These are phyloP conservation scores for Chlamydomonas asymmetrica DNA, from an alignment of 139 green algal species.

Conservation along the genomic window DNA sequence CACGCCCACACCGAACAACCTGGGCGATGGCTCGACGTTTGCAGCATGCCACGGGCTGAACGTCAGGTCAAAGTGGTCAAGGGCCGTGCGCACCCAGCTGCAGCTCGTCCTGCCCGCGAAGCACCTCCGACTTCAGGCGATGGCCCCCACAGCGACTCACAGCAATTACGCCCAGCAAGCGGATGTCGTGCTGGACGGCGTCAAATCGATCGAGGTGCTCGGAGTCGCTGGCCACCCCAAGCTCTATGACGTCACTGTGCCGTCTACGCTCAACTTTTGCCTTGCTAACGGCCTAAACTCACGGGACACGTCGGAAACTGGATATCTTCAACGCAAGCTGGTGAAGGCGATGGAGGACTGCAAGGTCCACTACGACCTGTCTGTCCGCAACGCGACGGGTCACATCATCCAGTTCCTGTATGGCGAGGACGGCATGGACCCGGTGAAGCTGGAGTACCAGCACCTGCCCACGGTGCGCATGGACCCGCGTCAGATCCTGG, in stretches of 20 bases:
- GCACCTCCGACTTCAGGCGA: neutral
- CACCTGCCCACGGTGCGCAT: constrained; percentile 70
- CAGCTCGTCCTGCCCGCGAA: neutral
- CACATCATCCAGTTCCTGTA: constrained; percentile 96
- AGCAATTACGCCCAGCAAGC: neutral
- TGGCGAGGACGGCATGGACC: constrained; percentile 97
- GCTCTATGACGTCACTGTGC: constrained; percentile 36
- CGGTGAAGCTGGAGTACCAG: constrained; percentile 86
- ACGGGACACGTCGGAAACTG: constrained; percentile 59
- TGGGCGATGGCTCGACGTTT: too few species aligned
- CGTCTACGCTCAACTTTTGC: constrained; percentile 27
- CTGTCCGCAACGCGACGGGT: constrained; percentile 81
- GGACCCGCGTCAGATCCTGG: neutral
- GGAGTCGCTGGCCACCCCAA: neutral
- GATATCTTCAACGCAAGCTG: constrained; percentile 69
- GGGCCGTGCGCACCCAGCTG: neutral
- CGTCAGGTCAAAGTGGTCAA: too few species aligned
- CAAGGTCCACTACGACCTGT: constrained; percentile 2
- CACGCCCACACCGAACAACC: too few species aligned
- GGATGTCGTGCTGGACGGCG: constrained; percentile 24
- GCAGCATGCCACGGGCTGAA: too few species aligned
- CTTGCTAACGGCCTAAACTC: constrained; percentile 28
- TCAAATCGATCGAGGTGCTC: constrained; percentile 20
- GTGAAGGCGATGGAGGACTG: constrained; percentile 74
- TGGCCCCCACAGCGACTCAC: too few species aligned